Base-by-base conservation (phyloP, 1,284 basidiomycete species). In the Mycosarcoma maydis region DNA sequence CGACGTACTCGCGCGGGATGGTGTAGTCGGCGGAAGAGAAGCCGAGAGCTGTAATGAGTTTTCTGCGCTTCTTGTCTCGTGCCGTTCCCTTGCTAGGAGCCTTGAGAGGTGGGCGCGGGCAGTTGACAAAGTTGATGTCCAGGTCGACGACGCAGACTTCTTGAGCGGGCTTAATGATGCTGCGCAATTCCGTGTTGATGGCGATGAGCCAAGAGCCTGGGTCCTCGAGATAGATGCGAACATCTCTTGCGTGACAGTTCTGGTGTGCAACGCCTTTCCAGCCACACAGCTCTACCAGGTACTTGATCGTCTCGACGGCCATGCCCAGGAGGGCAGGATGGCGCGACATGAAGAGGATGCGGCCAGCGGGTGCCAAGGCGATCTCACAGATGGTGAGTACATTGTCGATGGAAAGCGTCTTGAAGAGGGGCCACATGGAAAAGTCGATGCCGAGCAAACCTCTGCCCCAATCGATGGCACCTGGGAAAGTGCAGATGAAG, bases 371-470 rank as follows among this genome's bases (percentile, higher is more conserved):
- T n/a, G 93, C 88, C 32, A 98, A 85, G 0, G 94, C 94, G 73
- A 97, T 90, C 87, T 98, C 94, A 80, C 92, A 92, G 57, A 93
- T 90, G 23, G 91, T 94, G 56, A 98, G 83, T 62, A 98, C 91
- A 78, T 96, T 94, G 81, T 96, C 94, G 57, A 97, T 87, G 75
- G 94, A 94, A 57, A 98, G 83, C 67, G 90, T 91, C 81, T 95
- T 92, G 87, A 98, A 97, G 50, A 98, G 81, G 0, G 94, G 94
- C 93, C 94, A 98, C 88, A 96, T 92, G 43, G 93, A 92, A 80
- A 95, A 94, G 77, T 85, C 82, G 48, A 83, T 82, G 40, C 82
- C 78, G 46, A 83, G 73, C 29, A 83, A 62, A 22, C 82, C 83
- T 23, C 76, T 75, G 26, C 83, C 81, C 74, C 84, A 85, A 57